phyloP scores from a whole-genome alignment of 2,329 filamentous ascomycete genomes.

The Chrysosporium queenslandicum region DNA sequence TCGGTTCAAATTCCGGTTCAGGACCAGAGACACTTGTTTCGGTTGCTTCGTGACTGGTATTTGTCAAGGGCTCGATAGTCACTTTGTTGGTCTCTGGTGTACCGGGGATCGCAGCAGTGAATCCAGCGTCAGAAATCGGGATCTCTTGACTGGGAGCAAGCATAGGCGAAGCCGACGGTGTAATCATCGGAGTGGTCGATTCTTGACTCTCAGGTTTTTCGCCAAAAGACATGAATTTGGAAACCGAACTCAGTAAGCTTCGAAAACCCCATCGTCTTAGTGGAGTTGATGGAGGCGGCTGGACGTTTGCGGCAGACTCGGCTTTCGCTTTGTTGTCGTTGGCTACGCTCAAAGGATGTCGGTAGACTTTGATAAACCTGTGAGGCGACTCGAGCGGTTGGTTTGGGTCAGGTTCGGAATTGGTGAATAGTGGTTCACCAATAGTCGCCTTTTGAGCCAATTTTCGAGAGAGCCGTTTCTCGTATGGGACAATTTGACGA shows the following conservation, averaged over 20 bases:
- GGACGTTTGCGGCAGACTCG: slow-evolving; percentile 3
- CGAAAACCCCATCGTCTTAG: slow-evolving; percentile 24
- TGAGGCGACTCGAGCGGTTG: slow-evolving; percentile 16
- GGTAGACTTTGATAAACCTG: not conserved
- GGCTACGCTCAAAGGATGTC: slow-evolving; percentile 1
- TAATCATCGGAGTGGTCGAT: not conserved
- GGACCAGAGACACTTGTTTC: no score
- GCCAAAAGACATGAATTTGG: slow-evolving; percentile 19
- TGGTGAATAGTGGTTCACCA: slow-evolving; percentile 27
- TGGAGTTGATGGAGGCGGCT: slow-evolving; percentile 21
- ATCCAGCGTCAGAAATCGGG: not conserved
- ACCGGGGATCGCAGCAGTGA: not conserved
- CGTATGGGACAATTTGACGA: slow-evolving; percentile 21
- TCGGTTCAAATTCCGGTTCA: slow-evolving; percentile 14
- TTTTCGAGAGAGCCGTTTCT: slow-evolving; percentile 26
- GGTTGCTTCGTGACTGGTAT: not conserved
- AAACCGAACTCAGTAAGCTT: slow-evolving; percentile 25
- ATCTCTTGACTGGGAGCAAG: no score
- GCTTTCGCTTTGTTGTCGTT: not conserved
- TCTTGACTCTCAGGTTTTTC: not conserved
- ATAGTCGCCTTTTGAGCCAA: slow-evolving; percentile 26
- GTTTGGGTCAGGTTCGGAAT: slow-evolving; percentile 26
- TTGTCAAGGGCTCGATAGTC: not conserved
- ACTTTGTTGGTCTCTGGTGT: not conserved
- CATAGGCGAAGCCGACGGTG: not conserved